These are phyloP conservation scores for Tetrahymena borealis DNA, from an alignment of 73 alveolate genomes.

Conservation along the genomic window DNA sequence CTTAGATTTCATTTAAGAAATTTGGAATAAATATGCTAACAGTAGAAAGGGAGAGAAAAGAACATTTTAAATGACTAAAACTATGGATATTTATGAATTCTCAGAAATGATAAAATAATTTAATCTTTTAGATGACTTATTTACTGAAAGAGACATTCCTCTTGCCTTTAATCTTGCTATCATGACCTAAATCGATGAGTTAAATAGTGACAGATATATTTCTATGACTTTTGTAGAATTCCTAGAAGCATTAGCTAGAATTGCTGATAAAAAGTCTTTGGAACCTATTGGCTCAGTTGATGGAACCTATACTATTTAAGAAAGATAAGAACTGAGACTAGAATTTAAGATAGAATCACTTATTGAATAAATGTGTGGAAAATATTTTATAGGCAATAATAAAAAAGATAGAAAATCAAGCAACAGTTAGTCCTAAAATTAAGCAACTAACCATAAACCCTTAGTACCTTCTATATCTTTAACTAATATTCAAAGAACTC, in stretches of 20 bases:
- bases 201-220: slow-evolving; percentile 47
- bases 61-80: slow-evolving; percentile 7
- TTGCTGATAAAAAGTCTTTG: slow-evolving; percentile 39
- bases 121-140: slow-evolving; percentile 48
- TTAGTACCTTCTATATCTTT: no score
- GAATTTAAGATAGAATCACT: neutral
- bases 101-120: slow-evolving; percentile 33
- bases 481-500: no score
- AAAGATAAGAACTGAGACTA: neutral
- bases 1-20: slow-evolving; percentile 62
- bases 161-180: slow-evolving; percentile 52
- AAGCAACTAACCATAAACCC: no score
- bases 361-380: no score
- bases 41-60: slow-evolving; percentile 46
- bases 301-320: neutral
- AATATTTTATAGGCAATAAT: no score
- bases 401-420: no score
- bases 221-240: slow-evolving; percentile 53
- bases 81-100: slow-evolving; percentile 64
- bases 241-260: slow-evolving; percentile 64
- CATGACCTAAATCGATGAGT: slow-evolving; percentile 66
- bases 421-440: no score
- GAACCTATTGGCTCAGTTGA: neutral
- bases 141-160: slow-evolving; percentile 57
- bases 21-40: slow-evolving; percentile 65